Base-by-base conservation (phyloP, 805 yeast species). In the Ogataea ganodermae region DNA sequence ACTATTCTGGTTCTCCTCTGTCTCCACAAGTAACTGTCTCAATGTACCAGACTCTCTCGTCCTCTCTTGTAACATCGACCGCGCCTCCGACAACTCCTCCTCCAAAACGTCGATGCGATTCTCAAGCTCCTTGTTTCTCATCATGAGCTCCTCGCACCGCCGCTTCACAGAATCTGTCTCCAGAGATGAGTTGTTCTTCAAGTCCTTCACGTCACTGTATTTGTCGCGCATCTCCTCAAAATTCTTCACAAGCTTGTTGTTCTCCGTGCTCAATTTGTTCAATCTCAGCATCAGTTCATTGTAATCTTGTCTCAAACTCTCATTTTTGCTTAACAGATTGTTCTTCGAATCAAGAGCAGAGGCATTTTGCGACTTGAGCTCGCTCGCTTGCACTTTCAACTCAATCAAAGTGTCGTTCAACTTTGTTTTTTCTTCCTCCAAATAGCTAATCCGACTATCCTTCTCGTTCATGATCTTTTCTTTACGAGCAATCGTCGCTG, bases 61-160 rank as follows among this genome's bases (percentile, higher is more conserved):
- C 50, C 96, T 78, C 59, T 90, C 96, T 59, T 84, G 94, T 2
- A 91, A 66, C 65, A 83, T 72, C 26, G 79, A 76, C 46, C 89
- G 77, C 4, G 87, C 72, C 48, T 91, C 97, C 9, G 77, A 71
- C n/a, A 92, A 68, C 60, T 91, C 97, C 47, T 89, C 96, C 55
- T 87, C 90, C 23, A 91, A 63, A 1, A 81, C 77, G 47, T 86
- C 90, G 18, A 79, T 72, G 52, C 79, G 76, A 44, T 73, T 73
- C 35, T 74, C 75, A 1, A 82, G 70, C 56, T 94, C 98, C 50
- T 78, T 78, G 32, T 83, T 67, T 45, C 86, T 80, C 75, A 86
- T 77, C 2, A 75, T 60, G 42, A 86, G 63, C 58, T 89, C 96
- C 43, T 88, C 92, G 49, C 83, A 79, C 61, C 87, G 89, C 53